Conservation (phyloP, 768 basidiomycete genomes). For the Suillus variegatus region DNA sequence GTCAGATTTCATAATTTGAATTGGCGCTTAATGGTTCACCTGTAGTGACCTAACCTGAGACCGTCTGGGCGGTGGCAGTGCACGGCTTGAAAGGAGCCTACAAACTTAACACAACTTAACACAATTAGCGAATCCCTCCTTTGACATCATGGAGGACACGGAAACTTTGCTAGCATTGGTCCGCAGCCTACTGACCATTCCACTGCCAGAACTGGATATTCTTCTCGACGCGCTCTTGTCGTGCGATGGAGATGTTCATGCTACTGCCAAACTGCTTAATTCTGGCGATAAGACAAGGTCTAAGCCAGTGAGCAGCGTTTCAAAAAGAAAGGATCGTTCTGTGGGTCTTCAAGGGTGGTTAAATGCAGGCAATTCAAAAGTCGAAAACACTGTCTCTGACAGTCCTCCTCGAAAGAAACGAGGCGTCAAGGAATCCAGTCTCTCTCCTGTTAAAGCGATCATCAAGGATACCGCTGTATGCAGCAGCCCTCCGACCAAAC, state of each 20-base stretch:
- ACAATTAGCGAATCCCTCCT: background rate
- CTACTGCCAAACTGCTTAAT: conserved; percentile 46
- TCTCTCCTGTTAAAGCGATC: background rate
- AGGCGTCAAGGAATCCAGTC: conserved; percentile 12
- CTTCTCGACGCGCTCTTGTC: conserved; percentile 63
- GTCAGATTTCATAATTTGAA: background rate
- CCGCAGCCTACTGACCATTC: conserved; percentile 50
- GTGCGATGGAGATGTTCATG: conserved; percentile 56
- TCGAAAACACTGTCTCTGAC: background rate
- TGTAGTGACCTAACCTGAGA: too few relatives aligned
- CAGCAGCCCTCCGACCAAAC: conserved; percentile 29
- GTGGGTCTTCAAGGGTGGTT: conserved; percentile 58
- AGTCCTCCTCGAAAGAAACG: conserved; percentile 18
- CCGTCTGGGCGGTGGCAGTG: background rate
- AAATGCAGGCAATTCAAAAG: conserved; percentile 16
- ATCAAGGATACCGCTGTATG: conserved; percentile 20
- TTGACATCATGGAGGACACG: conserved; percentile 47
- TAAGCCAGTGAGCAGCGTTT: conserved; percentile 15
- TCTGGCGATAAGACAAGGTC: conserved; percentile 14
- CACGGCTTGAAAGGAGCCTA: background rate
- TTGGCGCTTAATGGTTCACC: too few relatives aligned
- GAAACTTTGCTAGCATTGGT: conserved; percentile 70
- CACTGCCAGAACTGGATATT: conserved; percentile 35
- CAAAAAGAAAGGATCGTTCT: conserved; percentile 53
- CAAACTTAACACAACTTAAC: background rate